These are phyloP conservation scores for Helicostylum pulchrum DNA, from an alignment of 192 early-diverging fungal genomes.

Conservation along the genomic window DNA sequence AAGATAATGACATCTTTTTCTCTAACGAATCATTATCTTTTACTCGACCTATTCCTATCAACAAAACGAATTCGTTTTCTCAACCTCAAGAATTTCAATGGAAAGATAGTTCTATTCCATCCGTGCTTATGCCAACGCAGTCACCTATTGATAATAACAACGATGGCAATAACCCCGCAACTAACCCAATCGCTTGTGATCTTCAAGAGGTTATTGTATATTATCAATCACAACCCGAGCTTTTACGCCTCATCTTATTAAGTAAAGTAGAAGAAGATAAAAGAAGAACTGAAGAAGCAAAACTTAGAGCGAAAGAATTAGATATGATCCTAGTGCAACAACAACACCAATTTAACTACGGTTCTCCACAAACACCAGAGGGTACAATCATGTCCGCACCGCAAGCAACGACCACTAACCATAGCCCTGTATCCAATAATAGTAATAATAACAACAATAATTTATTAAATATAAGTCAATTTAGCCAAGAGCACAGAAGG, in stretches of 20 bases:
- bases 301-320: constrained; percentile 44
- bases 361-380: constrained; percentile 3
- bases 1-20: not conserved
- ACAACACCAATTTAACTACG: constrained; percentile 7
- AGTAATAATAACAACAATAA: not conserved
- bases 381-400: not conserved
- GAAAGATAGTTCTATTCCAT: not conserved
- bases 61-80: not conserved
- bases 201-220: constrained; percentile 47
- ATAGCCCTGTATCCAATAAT: not conserved
- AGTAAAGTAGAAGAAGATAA: constrained; percentile 58
- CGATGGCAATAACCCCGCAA: not conserved
- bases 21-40: not conserved
- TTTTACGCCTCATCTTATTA: constrained; percentile 49
- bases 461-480: constrained; percentile 1
- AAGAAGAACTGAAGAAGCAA: constrained; percentile 53
- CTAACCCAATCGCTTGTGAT: constrained; percentile 32
- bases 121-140: not conserved
- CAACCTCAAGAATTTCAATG: not conserved
- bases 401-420: not conserved
- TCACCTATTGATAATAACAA: not conserved
- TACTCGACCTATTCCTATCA: not conserved
- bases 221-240: constrained; percentile 48
- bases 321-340: constrained; percentile 44
- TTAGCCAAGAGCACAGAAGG: constrained; percentile 6